A percentile compares a stretch with the other conserved stretches of the same genome.
These are phyloP conservation scores for Combretum micranthum DNA, from an alignment of 345 rosid species.

Conservation along the genomic window DNA sequence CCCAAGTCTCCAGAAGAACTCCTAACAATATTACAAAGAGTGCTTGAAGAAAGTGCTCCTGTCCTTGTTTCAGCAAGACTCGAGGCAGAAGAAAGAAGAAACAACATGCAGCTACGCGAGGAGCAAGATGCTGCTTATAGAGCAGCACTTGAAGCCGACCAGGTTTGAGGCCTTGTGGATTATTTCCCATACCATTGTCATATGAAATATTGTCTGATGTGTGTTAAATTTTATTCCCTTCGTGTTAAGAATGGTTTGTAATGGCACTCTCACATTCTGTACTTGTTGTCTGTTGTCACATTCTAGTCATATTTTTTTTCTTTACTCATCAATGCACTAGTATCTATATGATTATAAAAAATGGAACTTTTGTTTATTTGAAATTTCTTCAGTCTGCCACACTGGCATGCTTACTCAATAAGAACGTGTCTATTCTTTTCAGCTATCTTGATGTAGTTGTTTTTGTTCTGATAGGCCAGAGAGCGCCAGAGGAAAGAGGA, in stretches of 20 bases:
- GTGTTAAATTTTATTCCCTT: too few relatives aligned
- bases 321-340: too few relatives aligned
- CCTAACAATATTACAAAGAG: conserved; percentile 65
- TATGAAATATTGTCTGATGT: background rate
- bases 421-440: too few relatives aligned
- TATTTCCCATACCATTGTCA: background rate
- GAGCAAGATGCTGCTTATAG: conserved; percentile 98
- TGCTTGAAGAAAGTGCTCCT: conserved; percentile 90
- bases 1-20: conserved; percentile 82
- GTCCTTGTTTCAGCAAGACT: conserved; percentile 80
- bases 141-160: conserved; percentile 99
- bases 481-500: conserved; percentile 85
- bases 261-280: too few relatives aligned
- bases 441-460: background rate
- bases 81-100: conserved; percentile 95
- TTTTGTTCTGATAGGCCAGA: conserved; percentile 44
- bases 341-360: too few relatives aligned
- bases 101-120: conserved; percentile 70
- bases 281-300: too few relatives aligned
- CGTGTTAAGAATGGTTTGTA: too few relatives aligned
- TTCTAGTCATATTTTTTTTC: too few relatives aligned
- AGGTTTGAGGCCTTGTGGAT: conserved; percentile 31
- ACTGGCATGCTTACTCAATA: too few relatives aligned
- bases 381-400: too few relatives aligned
- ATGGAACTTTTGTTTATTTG: too few relatives aligned